Conservation (phyloP, 2,329 filamentous ascomycete genomes). For the Elsinoe ampelina region DNA sequence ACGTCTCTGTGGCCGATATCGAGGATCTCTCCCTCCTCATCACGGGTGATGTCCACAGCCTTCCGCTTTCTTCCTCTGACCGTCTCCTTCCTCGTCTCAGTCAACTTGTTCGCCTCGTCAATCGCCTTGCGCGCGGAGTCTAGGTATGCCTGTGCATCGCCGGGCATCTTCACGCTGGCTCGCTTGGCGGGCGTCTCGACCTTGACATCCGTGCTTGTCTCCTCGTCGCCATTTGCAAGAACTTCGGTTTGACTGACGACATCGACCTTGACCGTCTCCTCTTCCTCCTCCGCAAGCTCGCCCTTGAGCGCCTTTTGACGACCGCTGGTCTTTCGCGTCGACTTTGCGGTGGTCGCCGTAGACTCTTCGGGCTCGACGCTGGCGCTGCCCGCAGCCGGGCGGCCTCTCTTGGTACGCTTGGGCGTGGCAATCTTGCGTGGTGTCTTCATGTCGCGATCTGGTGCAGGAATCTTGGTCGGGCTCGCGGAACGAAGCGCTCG, state of each 20-base stretch:
- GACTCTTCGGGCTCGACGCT: conserved; percentile 20
- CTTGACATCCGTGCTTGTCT: conserved; percentile 63
- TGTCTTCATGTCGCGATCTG: conserved; percentile 21
- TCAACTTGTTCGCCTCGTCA: conserved; percentile 53
- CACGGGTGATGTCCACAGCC: conserved; percentile 56
- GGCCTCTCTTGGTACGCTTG: conserved; percentile 40
- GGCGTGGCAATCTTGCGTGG: conserved; percentile 43
- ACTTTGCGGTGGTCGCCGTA: conserved; percentile 11
- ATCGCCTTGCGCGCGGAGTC: conserved; percentile 84
- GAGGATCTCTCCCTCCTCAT: conserved; percentile 41
- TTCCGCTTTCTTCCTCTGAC: conserved; percentile 55
- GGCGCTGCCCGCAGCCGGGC: conserved; percentile 23
- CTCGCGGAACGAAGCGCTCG: conserved; percentile 52
- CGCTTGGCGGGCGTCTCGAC: conserved; percentile 63
- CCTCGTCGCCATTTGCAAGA: conserved; percentile 43
- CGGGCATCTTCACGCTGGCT: conserved; percentile 60
- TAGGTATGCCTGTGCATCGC: conserved; percentile 75
- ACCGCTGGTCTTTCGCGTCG: conserved; percentile 11
- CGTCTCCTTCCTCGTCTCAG: conserved; percentile 29
- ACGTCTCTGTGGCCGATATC: conserved; percentile 22
- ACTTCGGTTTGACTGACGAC: conserved; percentile 56
- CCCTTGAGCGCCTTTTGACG: conserved; percentile 38
- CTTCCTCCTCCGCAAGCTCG: conserved; percentile 5
- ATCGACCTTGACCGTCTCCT: conserved; percentile 55
- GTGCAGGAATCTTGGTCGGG: conserved; percentile 40